Evolutionary conservation across 257 asterid species (phyloP).

Genomic region (Galeopsis tetrahit): DNA sequence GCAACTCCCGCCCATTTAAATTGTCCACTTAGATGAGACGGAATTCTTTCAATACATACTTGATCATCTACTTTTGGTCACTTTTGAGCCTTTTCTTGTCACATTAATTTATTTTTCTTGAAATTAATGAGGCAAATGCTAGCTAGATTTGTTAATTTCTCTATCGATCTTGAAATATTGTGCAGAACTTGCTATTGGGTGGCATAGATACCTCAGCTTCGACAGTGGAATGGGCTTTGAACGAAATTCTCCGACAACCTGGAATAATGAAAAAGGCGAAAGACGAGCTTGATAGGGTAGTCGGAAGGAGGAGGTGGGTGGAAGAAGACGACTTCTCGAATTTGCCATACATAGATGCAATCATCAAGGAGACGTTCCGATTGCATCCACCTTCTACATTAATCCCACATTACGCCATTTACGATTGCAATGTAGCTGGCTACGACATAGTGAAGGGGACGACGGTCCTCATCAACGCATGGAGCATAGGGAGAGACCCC

Average conservation of each 20-base stretch:
- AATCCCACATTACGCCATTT: constrained; percentile 30
- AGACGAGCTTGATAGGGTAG: constrained; percentile 38
- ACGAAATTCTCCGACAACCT: constrained; percentile 26
- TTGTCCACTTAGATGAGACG: no score
- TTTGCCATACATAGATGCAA: constrained; percentile 40
- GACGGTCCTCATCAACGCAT: constrained; percentile 29
- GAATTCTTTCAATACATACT: no score
- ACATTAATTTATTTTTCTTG: no score
- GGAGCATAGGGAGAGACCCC: constrained; percentile 39
- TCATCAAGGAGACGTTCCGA: constrained; percentile 37
- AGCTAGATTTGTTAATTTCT: no score
- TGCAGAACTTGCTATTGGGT: constrained; percentile 30
- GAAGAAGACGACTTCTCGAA: constrained; percentile 33
- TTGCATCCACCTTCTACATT: constrained; percentile 34
- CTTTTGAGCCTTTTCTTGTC: no score
- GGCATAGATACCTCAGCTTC: constrained; percentile 35
- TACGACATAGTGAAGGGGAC: constrained; percentile 37
- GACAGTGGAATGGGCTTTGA: constrained; percentile 32
- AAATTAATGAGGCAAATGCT: no score
- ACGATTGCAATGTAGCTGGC: constrained; percentile 36
- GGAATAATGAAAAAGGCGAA: constrained; percentile 28
- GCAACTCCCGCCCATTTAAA: no score
- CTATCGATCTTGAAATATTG: no score
- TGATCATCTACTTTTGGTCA: no score
- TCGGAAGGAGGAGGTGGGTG: constrained; percentile 39